phyloP scores from a whole-genome alignment of 2,329 filamentous ascomycete species.

The Stagonosporopsis rhizophila region DNA sequence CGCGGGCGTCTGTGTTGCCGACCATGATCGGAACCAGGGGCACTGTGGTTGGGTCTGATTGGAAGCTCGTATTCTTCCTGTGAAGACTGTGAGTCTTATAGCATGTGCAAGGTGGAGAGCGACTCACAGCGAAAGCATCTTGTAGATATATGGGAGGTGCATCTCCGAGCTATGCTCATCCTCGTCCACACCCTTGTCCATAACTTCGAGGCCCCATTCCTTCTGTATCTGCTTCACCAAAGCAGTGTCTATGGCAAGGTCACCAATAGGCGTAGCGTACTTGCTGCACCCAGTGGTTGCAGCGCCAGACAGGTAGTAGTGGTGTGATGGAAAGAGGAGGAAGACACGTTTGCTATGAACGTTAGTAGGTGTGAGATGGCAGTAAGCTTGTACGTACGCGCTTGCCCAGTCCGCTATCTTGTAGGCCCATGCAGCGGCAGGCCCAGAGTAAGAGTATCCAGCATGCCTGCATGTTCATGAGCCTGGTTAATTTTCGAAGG shows the following conservation, averaged over 20 bases:
- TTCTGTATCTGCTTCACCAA: conserved; percentile 57
- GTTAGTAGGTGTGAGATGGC: not conserved
- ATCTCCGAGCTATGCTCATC: conserved; percentile 95
- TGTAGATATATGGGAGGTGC: conserved; percentile 93
- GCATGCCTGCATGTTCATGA: conserved; percentile 73
- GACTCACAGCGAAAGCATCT: conserved; percentile 65
- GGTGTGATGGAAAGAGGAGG: conserved; percentile 90
- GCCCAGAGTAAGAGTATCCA: conserved; percentile 90
- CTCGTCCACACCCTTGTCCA: conserved; percentile 72
- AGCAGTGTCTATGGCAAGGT: conserved; percentile 69
- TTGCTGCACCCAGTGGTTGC: conserved; percentile 75
- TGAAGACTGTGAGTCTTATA: conserved; percentile 12
- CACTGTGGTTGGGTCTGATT: conserved; percentile 65
- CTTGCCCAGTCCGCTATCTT: conserved; percentile 82
- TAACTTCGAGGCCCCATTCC: conserved; percentile 51
- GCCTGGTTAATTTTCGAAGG: conserved; percentile 18
- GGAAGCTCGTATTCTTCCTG: conserved; percentile 41
- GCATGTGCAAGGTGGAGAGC: not conserved
- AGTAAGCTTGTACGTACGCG: conserved; percentile 58
- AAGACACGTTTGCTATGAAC: conserved; percentile 78
- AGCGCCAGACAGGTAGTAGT: conserved; percentile 77
- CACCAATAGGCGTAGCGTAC: conserved; percentile 78
- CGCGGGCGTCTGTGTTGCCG: conserved; percentile 70
- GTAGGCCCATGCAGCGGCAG: conserved; percentile 94
- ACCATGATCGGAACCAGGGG: conserved; percentile 85